Base-by-base conservation (phyloP, 2,329 filamentous ascomycete species). In the Ciborinia camelliae region DNA sequence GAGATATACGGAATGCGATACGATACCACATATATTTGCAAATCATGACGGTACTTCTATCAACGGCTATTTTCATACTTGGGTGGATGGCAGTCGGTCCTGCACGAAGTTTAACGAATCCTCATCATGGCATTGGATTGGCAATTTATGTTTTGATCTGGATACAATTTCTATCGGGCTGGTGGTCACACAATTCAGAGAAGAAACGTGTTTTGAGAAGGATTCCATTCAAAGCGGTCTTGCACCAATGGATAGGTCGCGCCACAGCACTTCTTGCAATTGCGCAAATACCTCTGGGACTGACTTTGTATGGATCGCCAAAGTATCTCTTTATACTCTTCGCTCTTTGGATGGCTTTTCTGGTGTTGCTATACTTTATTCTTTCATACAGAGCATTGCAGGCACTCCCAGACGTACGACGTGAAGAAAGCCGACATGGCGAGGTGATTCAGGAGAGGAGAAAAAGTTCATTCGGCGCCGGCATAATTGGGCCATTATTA, bases 221-320 rank as follows among this genome's bases (percentile, higher is more conserved):
- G 59, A 37, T 69, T 23, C 69, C 73, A 1, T 39, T 75, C 14
- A 74, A 69, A 50, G 47, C 70, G 41, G 69, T 74, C 12, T 77
- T 98, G 50, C 95, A 99, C 78, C 90, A 93, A 74, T 97, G 95
- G 92, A 79, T 90, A 23, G 95, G 95, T 23, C 83, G 93, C 65
- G 79, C 85, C 0, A 86, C 94, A 71, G 89, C 90, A 3, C 77
- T 98, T 23, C 81, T 99, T 4, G 95, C 91, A 0, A 87, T 98
- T 69, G 84, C 88, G 4, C 95, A 99, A 75, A 86, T 99, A 14
- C 90, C 95, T 0, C 82, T 99, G 0, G 95, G 95, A 0, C 81
- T 99, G 54, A 93, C 93, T 0, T 81, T 99, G 1, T 99, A 97
- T 73, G 95, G 95, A 7, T 97, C 93, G 37, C 94, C 95, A 6